Evolutionary conservation across 164 flowering plant genomes (phyloP).

Genomic region (Piper longum): DNA sequence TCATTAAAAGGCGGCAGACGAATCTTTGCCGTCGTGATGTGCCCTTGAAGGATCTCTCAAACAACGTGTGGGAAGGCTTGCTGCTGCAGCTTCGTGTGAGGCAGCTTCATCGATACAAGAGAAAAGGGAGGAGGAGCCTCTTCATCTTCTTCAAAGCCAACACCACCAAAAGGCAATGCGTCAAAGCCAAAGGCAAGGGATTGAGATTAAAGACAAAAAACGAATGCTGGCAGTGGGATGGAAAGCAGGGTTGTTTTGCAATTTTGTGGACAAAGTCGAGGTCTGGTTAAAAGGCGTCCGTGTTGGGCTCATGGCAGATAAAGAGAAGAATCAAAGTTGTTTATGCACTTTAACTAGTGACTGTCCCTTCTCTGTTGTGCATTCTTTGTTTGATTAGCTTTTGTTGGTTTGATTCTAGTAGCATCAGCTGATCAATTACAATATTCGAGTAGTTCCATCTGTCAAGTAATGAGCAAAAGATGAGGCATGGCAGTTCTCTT

Average conservation of each 20-base stretch:
- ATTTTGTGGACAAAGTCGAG: slow-evolving; percentile 2
- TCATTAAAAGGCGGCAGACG: not conserved
- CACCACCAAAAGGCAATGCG: not conserved
- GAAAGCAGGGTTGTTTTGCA: not conserved
- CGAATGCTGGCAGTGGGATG: slow-evolving; percentile 3
- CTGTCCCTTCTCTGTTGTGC: too few relatives aligned
- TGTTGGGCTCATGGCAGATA: slow-evolving; percentile 2
- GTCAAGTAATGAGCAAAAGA: too few relatives aligned
- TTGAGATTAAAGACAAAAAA: not conserved
- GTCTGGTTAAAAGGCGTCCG: slow-evolving; percentile 5
- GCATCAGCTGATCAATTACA: too few relatives aligned
- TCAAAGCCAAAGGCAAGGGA: not conserved
- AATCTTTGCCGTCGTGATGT: not conserved
- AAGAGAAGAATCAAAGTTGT: not conserved
- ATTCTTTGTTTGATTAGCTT: too few relatives aligned
- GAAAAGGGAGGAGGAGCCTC: not conserved
- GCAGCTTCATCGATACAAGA: not conserved
- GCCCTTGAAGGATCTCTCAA: not conserved
- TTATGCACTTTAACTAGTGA: not conserved
- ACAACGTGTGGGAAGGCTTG: not conserved
- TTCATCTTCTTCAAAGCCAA: not conserved
- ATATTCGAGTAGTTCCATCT: too few relatives aligned
- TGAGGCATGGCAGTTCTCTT: too few relatives aligned
- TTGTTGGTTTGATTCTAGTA: too few relatives aligned
- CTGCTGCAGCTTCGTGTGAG: too few relatives aligned